Evolutionary conservation across 441 rosid genomes (phyloP).

Genomic region (Brassica hybrid): DNA sequence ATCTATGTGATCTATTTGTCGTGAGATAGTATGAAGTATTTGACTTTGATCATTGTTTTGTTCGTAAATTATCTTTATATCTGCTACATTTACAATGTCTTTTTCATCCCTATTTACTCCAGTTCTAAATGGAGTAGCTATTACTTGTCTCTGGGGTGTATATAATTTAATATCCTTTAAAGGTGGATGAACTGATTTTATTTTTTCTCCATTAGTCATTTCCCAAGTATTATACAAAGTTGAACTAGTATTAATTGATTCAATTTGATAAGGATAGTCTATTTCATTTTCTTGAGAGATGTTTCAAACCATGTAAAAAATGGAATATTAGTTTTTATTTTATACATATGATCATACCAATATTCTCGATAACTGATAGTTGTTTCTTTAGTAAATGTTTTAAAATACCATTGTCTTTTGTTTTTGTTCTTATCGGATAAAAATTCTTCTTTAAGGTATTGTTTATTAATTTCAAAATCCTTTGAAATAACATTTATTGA

Average conservation of each 20-base stretch:
- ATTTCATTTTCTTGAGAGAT: not conserved
- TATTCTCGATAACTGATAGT: too few species aligned
- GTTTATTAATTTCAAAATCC: too few species aligned
- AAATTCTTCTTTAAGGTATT: too few species aligned
- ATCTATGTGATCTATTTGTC: not conserved
- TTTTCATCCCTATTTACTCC: not conserved
- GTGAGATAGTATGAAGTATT: not conserved
- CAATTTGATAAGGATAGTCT: not conserved
- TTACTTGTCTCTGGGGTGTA: not conserved
- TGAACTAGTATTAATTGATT: not conserved
- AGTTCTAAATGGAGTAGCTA: not conserved
- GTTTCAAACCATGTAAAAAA: too few species aligned
- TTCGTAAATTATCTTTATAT: not conserved
- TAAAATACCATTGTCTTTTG: too few species aligned
- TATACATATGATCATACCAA: too few species aligned
- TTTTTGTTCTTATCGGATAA: too few species aligned
- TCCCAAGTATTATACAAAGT: not conserved
- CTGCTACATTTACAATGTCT: too few species aligned
- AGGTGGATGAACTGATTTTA: not conserved
- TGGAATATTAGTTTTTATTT: too few species aligned
- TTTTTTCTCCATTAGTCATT: not conserved
- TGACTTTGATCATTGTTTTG: not conserved
- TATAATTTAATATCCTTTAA: not conserved
- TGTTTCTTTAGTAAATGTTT: too few species aligned
- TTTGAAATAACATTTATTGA: not conserved